Percentiles rank a stretch among this genome's conserved stretches.
phyloP scores from a whole-genome alignment of 1,139 yeast species.

The Yamadazyma mexicana region DNA sequence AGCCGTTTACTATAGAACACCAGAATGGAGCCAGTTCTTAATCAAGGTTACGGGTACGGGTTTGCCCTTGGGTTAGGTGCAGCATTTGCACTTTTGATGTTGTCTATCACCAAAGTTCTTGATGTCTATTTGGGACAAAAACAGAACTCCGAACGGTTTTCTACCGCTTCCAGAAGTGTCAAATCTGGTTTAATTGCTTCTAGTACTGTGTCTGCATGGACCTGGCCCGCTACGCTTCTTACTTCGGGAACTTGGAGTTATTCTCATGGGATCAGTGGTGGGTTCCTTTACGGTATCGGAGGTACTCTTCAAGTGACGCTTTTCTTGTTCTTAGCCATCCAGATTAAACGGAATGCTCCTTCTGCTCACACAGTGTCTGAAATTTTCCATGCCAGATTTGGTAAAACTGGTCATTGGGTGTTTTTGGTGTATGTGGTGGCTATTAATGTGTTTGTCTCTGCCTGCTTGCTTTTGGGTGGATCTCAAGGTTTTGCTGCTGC shows the following conservation, averaged over 20 bases:
- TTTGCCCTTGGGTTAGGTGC: conserved; percentile 41
- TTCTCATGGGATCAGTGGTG: conserved; percentile 46
- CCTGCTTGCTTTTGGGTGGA: conserved; percentile 20
- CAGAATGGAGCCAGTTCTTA: conserved; percentile 19
- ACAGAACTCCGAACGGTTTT: conserved; percentile 40
- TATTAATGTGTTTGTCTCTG: conserved; percentile 17
- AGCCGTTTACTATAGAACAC: too few relatives aligned
- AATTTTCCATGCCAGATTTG: conserved; percentile 67
- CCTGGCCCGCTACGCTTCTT: conserved; percentile 42
- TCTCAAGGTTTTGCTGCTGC: conserved; percentile 18
- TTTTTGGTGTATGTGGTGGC: conserved; percentile 17
- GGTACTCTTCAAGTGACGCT: conserved; percentile 72
- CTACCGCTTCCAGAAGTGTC: conserved; percentile 40
- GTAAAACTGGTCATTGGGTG: conserved; percentile 34
- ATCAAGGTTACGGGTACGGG: conserved; percentile 36
- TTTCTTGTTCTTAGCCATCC: conserved; percentile 73
- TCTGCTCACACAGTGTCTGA: conserved; percentile 78
- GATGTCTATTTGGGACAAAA: conserved; percentile 31
- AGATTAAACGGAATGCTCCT: conserved; percentile 71
- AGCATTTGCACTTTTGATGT: conserved; percentile 40
- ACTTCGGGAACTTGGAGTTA: conserved; percentile 36
- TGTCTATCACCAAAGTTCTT: conserved; percentile 28
- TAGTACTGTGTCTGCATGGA: conserved; percentile 40
- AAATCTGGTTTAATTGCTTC: conserved; percentile 38
- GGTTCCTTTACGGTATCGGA: conserved; percentile 74